Base-by-base conservation (phyloP, 805 yeast genomes). In the Candida takata region DNA sequence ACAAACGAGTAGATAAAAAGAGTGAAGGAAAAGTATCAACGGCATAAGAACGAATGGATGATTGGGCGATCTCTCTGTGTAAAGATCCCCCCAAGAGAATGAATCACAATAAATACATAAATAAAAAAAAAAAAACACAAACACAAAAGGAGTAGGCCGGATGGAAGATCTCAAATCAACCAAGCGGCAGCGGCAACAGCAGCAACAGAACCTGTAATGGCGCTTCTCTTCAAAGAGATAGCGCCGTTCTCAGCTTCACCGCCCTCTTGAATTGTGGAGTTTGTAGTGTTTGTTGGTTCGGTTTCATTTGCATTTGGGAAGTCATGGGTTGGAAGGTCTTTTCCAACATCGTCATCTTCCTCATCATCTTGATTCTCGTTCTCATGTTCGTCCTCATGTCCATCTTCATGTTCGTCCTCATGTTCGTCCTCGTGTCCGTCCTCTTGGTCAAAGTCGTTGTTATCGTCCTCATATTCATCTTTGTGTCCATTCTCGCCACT, bases 151-250 rank as follows among this genome's bases (percentile, higher is more conserved):
- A 24, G 26, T 12, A 9, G 6, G 11, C 11, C 14, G 16, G 16
- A 18, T 16, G 31, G 24, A n/a, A 17, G 16, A 14, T 14, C 16
- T 41, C 34, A 42, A 30, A 42, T 15, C 38, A 42, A 36, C 41
- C 39, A 36, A 18, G 41, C 38, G n/a, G 36, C 42, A 19, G 28
- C 33, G n/a, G 36, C 36, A 14, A 31, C 38, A 17, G 31, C 28
- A 17, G 27, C 31, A 8, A 31, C 26, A 4, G 37, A n/a, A 6
- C 27, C 36, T 15, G 33, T 24, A 25, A 33, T n/a, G 16, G 31
- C 8, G 9, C 37, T 38, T 11, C 27, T 27, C 9, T 20, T 31
- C 26, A 41, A 15, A 19, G 28, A 33, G 4, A 17, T 31, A 31
- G 41, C 47, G 5, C 33, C 20, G 25, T 27, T 36, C 35, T 40